Conservation (phyloP, 805 yeast genomes). For the Saturnispora saitoi region DNA sequence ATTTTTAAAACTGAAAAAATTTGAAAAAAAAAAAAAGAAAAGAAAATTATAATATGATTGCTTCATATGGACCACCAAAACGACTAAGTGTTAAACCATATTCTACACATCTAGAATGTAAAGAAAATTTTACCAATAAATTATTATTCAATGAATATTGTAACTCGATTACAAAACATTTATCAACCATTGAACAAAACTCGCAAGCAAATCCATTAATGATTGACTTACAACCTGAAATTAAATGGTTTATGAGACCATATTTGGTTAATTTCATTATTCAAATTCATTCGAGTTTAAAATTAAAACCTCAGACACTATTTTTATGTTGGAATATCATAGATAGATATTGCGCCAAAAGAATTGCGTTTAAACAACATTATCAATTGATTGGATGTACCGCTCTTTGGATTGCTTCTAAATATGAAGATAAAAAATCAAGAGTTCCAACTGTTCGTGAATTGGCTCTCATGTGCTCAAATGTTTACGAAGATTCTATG, state of each 20-base stretch:
- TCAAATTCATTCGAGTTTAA: slow-evolving; percentile 53
- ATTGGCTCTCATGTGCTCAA: slow-evolving; percentile 46
- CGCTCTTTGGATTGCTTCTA: slow-evolving; percentile 88
- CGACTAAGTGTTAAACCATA: slow-evolving; percentile 27
- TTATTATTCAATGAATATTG: slow-evolving; percentile 36
- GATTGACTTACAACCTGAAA: slow-evolving; percentile 83
- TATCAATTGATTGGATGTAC: slow-evolving; percentile 87
- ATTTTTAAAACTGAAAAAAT: neutral
- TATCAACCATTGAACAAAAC: slow-evolving; percentile 33
- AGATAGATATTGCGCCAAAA: slow-evolving; percentile 83
- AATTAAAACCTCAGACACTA: slow-evolving; percentile 57
- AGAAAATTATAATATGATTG: neutral
- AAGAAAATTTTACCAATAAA: slow-evolving; percentile 39
- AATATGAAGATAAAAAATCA: slow-evolving; percentile 55
- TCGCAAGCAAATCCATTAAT: slow-evolving; percentile 39
- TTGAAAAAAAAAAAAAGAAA: neutral
- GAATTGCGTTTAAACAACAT: slow-evolving; percentile 79
- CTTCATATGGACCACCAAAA: slow-evolving; percentile 30
- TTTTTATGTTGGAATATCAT: slow-evolving; percentile 66
- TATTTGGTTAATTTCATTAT: slow-evolving; percentile 72
- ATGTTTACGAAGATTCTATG: slow-evolving; percentile 43
- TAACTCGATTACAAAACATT: slow-evolving; percentile 30
- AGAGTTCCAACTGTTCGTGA: slow-evolving; percentile 50
- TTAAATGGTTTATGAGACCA: slow-evolving; percentile 63
- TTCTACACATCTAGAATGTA: slow-evolving; percentile 36